Evolutionary conservation across 2,329 filamentous ascomycete species (phyloP), one percentile per base, ranked within the genome.

Genomic region (Ceratocystiopsis minuta): DNA sequence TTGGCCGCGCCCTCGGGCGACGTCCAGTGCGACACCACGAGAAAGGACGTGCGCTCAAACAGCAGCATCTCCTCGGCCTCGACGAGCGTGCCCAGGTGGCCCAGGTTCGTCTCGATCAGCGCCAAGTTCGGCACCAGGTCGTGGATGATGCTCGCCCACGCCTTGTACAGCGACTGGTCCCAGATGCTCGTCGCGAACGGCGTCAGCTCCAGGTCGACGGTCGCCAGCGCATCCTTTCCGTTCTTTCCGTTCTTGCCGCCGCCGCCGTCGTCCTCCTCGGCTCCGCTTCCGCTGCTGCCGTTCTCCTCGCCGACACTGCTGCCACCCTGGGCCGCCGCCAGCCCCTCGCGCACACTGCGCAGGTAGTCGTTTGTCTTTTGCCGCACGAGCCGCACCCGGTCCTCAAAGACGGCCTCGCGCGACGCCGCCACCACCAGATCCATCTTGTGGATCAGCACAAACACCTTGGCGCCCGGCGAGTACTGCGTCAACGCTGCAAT

Each of bases 401-500:
- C 82, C 47, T 88, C 78, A 59, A 93, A 95, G 48, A 94, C 75
- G 45, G 75, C 66, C 55, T 86, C 78, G 46, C 87, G 81, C 50
- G 80, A 75, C 44, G 80, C 73, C 34, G 78, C 73, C 50, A 87
- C 81, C 39, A 96, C 85, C 20, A 98, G 73, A 58, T 98, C 90
- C 82, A 98, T 95, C 63, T 98, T 98, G 76, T 98, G 90, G 50
- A 98, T 82, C 37, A 98, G 75, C 47, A 90, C 82, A 63, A 96
- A 98, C 53, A 98, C 79, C 57, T 83, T 82, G 48, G 88, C 85
- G 3, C 67, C 65, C 31, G 73, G 67, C 38, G 83, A 92, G 67
- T 78, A 93, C 62, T 96, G 87, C 43, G 79, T 72, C 34, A 98
- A 70, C 1, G 90, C 90, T 39, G 79, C 75, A 51, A 96, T 84